Evolutionary conservation across 2,329 filamentous ascomycete species (phyloP).

Genomic region (Xylariales sp.): DNA sequence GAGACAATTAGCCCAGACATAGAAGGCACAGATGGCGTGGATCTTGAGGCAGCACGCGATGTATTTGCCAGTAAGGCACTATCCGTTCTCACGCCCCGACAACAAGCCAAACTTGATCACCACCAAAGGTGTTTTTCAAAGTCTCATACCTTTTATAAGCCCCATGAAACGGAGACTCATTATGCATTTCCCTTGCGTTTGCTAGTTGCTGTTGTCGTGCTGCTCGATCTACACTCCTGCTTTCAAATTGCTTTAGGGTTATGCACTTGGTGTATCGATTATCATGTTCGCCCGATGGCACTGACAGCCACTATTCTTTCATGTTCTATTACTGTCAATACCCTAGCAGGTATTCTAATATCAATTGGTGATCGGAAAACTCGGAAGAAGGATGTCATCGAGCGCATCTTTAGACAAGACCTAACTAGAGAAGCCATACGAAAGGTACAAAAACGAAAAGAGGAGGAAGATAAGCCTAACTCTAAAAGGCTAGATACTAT

Average conservation of each 20-base stretch:
- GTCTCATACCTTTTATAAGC: conserved; percentile 85
- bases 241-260: conserved; percentile 77
- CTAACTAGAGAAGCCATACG: conserved; percentile 54
- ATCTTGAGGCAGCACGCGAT: conserved; percentile 34
- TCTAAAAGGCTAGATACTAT: no score
- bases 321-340: conserved; percentile 73
- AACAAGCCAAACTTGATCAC: conserved; percentile 67
- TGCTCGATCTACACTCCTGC: conserved; percentile 75
- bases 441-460: conserved; percentile 5
- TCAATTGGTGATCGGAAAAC: conserved; percentile 71
- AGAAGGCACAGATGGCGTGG: conserved; percentile 36
- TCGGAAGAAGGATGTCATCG: conserved; percentile 80
- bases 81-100: conserved; percentile 59
- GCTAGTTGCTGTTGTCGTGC: conserved; percentile 71
- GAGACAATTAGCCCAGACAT: conserved; percentile 29
- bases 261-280: conserved; percentile 74
- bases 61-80: conserved; percentile 42
- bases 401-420: conserved; percentile 71
- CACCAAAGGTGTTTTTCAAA: conserved; percentile 78
- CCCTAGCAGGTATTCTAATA: conserved; percentile 72
- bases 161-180: conserved; percentile 80
- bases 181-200: conserved; percentile 71
- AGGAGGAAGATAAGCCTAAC: conserved; percentile 8
- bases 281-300: conserved; percentile 63
- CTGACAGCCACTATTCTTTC: conserved; percentile 78